phyloP scores from a whole-genome alignment of 2,329 filamentous ascomycete genomes.

The Ophiostoma populinum region DNA sequence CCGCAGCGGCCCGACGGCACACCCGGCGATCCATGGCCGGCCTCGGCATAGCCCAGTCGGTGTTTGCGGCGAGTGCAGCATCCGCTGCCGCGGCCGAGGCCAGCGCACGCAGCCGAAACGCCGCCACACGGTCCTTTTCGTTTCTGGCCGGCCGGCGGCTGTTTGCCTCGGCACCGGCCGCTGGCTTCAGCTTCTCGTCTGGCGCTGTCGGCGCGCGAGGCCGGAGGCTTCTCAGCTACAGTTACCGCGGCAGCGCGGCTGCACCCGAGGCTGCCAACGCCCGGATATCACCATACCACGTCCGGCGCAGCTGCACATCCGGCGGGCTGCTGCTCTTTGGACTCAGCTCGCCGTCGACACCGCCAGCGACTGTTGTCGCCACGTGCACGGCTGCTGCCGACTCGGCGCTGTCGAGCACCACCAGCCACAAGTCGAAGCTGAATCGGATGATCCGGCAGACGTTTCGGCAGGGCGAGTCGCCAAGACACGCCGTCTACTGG shows the following conservation, averaged over 20 bases:
- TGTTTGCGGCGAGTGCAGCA: conserved; percentile 1
- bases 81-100: conserved; percentile 3
- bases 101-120: conserved; percentile 1
- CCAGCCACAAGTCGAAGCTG: conserved; percentile 16
- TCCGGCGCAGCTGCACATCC: conserved; percentile 34
- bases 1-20: conserved; percentile 1
- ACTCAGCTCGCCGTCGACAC: conserved; percentile 21
- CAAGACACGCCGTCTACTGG: background rate
- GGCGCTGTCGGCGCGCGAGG: too few species aligned
- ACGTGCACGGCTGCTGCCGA: conserved; percentile 24
- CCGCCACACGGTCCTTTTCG: conserved; percentile 2
- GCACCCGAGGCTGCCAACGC: background rate
- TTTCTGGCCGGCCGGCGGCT: conserved; percentile 4
- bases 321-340: conserved; percentile 36
- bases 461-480: conserved; percentile 14
- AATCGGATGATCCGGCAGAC: conserved; percentile 20
- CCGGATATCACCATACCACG: conserved; percentile 21
- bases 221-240: too few species aligned
- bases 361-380: conserved; percentile 21
- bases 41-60: conserved; percentile 6
- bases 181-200: too few species aligned
- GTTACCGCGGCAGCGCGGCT: background rate
- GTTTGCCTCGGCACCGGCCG: conserved; percentile 1
- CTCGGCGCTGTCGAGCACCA: conserved; percentile 15
- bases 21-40: conserved; percentile 7